Conservation (phyloP, 805 yeast species). For the Candida andamanensis region DNA sequence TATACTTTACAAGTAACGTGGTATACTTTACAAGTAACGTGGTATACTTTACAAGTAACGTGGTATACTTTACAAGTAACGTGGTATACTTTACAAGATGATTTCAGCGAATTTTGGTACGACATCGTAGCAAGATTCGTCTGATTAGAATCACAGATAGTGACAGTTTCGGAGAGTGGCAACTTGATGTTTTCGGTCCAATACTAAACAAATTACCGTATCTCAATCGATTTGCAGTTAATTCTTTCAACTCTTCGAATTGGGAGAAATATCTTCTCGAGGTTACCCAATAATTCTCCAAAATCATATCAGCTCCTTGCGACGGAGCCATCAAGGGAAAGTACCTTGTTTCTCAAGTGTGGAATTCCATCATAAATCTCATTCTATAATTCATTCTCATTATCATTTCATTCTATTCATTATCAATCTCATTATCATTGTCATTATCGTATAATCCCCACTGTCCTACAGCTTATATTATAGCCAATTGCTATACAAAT, state of each 20-base stretch:
- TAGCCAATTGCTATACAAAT: no score
- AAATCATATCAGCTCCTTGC: constrained; percentile 48
- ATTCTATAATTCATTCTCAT: no score
- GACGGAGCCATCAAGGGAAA: constrained; percentile 42
- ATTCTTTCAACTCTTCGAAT: constrained; percentile 32
- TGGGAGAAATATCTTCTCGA: constrained; percentile 50
- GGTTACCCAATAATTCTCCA: constrained; percentile 74
- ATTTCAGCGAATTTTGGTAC: constrained; percentile 7
- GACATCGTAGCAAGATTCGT: constrained; percentile 12
- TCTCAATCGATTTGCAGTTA: constrained; percentile 21
- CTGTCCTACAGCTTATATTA: no score
- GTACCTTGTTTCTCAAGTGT: constrained; percentile 58
- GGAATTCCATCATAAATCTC: constrained; percentile 90
- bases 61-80: no score
- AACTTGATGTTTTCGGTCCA: constrained; percentile 21
- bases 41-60: no score
- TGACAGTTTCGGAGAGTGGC: constrained; percentile 35
- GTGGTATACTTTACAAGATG: no score
- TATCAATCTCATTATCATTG: no score
- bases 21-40: no score
- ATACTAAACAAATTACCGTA: constrained; percentile 18
- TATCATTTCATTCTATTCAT: no score
- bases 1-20: no score
- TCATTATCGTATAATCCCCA: no score
- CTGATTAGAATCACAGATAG: constrained; percentile 25